These are phyloP conservation scores for Posidonia australis DNA, from an alignment of 106 monocot species.

Conservation along the genomic window DNA sequence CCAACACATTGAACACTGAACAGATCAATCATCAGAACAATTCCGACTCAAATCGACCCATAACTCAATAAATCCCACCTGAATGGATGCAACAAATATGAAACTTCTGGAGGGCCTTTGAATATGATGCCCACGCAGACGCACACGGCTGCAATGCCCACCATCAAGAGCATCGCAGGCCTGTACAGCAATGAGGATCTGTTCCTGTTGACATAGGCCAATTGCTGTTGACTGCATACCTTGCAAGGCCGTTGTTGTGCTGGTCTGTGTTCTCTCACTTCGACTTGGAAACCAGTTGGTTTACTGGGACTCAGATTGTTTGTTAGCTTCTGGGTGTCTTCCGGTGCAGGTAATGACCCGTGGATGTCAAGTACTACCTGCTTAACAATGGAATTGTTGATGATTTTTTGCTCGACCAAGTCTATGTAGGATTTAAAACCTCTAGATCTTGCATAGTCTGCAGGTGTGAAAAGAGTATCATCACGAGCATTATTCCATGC, in stretches of 20 bases:
- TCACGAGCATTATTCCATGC: slow-evolving; percentile 63
- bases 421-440: slow-evolving; percentile 43
- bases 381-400: slow-evolving; percentile 10
- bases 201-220: slow-evolving; percentile 1
- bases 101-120: slow-evolving; percentile 50
- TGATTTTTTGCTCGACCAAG: slow-evolving; percentile 52
- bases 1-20: no score
- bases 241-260: slow-evolving; percentile 18
- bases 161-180: slow-evolving; percentile 61
- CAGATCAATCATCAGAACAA: no score
- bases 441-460: slow-evolving; percentile 48
- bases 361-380: slow-evolving; percentile 44
- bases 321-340: slow-evolving; percentile 1
- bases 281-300: slow-evolving; percentile 23
- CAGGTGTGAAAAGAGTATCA: slow-evolving; percentile 41
- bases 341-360: not conserved
- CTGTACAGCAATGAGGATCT: slow-evolving; percentile 43
- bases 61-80: slow-evolving; percentile 57
- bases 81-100: slow-evolving; percentile 40
- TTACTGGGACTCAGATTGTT: slow-evolving; percentile 10
- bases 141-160: slow-evolving; percentile 68
- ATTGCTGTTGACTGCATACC: slow-evolving; percentile 39
- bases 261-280: slow-evolving; percentile 2
- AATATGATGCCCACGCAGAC: slow-evolving; percentile 72
- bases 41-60: slow-evolving; percentile 28